Percentiles rank a stretch among this genome's conserved stretches.
Conservation (phyloP, 257 asterid species). For the Henckelia pumila region DNA sequence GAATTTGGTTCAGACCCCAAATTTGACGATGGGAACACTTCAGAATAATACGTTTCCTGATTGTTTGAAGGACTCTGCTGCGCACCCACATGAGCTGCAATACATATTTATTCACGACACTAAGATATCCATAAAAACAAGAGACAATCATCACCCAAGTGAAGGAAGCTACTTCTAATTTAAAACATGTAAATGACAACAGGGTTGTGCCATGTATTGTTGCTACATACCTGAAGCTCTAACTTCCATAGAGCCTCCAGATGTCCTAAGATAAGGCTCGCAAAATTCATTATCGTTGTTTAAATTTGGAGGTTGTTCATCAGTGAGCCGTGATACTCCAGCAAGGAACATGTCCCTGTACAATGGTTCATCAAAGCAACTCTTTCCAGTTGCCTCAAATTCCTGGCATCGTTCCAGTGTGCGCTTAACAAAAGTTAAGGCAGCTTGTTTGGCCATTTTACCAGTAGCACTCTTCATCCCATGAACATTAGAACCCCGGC, state of each 20-base stretch:
- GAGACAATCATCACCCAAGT: background rate
- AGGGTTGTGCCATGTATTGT: slow-evolving; percentile 12
- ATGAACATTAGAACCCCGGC: slow-evolving; percentile 73
- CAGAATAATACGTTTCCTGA: slow-evolving; percentile 55
- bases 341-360: slow-evolving; percentile 67
- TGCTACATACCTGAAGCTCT: slow-evolving; percentile 62
- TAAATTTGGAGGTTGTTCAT: slow-evolving; percentile 46
- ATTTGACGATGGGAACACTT: slow-evolving; percentile 37
- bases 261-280: slow-evolving; percentile 43
- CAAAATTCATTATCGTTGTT: slow-evolving; percentile 52
- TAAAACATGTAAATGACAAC: slow-evolving; percentile 17
- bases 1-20: slow-evolving; percentile 48
- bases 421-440: slow-evolving; percentile 76
- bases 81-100: slow-evolving; percentile 60
- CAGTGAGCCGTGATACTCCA: slow-evolving; percentile 51
- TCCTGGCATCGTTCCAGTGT: slow-evolving; percentile 66
- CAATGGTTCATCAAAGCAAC: slow-evolving; percentile 73
- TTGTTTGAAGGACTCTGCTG: slow-evolving; percentile 60
- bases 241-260: slow-evolving; percentile 54
- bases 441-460: slow-evolving; percentile 85
- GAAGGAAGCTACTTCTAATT: slow-evolving; percentile 14
- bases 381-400: slow-evolving; percentile 64
- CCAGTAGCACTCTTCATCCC: slow-evolving; percentile 84
- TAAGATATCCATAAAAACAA: background rate
- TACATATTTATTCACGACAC: slow-evolving; percentile 12